These are phyloP conservation scores for Betula pendula DNA, from an alignment of 306 rosid genomes.

Conservation along the genomic window DNA sequence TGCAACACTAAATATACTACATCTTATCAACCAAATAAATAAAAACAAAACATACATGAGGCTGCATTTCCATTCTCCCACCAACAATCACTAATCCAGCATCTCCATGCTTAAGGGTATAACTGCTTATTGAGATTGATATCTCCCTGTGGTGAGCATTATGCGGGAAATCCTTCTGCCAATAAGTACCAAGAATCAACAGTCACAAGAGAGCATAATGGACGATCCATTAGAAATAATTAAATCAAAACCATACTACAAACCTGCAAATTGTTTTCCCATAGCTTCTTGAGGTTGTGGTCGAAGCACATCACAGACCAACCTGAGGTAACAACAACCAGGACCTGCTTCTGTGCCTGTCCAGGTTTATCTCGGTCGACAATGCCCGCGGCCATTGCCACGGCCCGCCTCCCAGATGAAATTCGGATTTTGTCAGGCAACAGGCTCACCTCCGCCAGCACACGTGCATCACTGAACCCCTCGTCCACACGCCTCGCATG, in stretches of 20 bases:
- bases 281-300: constrained; percentile 83
- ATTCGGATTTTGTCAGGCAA: constrained; percentile 92
- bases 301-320: constrained; percentile 99
- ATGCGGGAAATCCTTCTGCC: constrained; percentile 93
- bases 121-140: constrained; percentile 80
- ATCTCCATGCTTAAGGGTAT: constrained; percentile 92
- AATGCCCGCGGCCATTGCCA: constrained; percentile 91
- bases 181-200: constrained; percentile 25
- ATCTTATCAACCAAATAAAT: not conserved
- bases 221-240: not conserved
- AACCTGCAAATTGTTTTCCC: constrained; percentile 96
- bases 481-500: constrained; percentile 84
- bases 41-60: constrained; percentile 62
- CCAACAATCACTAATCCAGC: constrained; percentile 90
- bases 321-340: constrained; percentile 92
- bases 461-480: constrained; percentile 86
- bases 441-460: constrained; percentile 71
- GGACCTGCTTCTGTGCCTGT: constrained; percentile 71
- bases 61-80: constrained; percentile 97
- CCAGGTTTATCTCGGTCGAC: constrained; percentile 73
- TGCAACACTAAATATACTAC: constrained; percentile 12
- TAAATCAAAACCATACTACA: constrained; percentile 16
- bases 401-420: constrained; percentile 84
- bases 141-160: constrained; percentile 95
- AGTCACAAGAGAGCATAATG: constrained; percentile 4